A percentile compares a stretch with the other conserved stretches of the same genome.
Evolutionary conservation across 2,329 filamentous ascomycete species (phyloP).

Genomic region (Penicillium glabrum): DNA sequence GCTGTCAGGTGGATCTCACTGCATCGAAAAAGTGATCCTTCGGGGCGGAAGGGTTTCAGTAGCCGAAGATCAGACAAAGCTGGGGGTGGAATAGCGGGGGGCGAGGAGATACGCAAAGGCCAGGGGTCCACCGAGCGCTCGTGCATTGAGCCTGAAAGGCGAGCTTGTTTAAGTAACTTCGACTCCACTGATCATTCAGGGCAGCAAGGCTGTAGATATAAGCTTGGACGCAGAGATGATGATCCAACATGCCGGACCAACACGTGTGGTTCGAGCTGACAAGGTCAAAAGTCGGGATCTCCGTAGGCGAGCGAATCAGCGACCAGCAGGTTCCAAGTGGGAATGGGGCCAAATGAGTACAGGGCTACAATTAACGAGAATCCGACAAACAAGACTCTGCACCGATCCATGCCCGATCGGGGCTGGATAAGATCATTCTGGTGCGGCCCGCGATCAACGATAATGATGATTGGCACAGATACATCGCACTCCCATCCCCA

Average conservation of each 20-base stretch:
- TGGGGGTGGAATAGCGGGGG: not conserved
- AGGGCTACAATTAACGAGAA: too few species aligned
- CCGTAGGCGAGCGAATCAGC: not conserved
- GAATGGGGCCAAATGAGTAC: not conserved
- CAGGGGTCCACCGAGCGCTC: not conserved
- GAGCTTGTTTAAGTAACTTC: not conserved
- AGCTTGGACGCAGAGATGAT: not conserved
- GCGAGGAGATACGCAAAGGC: not conserved
- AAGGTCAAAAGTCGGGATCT: not conserved
- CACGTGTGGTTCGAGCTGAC: not conserved
- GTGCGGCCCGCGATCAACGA: not conserved
- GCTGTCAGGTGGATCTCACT: not conserved
- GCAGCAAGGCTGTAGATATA: not conserved
- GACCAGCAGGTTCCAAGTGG: not conserved
- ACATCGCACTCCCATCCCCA: not conserved
- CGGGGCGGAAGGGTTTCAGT: not conserved
- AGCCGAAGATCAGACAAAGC: not conserved
- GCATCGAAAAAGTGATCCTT: not conserved
- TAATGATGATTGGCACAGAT: not conserved
- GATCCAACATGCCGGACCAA: not conserved
- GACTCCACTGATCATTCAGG: not conserved
- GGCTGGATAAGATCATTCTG: not conserved
- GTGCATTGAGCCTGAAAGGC: not conserved
- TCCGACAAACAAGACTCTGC: not conserved
- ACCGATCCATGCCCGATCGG: conserved; percentile 1